Evolutionary conservation across 2,329 filamentous ascomycete genomes (phyloP).

Genomic region (Chaetomiaceae sp.): DNA sequence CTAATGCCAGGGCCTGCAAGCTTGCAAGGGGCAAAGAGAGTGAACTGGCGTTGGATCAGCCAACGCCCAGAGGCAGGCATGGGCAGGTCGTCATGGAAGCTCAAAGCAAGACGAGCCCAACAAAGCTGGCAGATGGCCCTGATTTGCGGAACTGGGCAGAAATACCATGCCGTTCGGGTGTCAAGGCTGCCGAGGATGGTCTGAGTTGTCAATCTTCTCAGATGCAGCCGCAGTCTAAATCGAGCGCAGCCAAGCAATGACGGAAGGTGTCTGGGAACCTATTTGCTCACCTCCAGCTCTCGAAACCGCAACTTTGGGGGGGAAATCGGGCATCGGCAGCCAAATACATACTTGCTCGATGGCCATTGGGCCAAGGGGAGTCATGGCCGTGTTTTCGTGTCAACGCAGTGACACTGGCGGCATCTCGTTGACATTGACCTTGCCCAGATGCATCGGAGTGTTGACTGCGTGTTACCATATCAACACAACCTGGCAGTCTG

Average conservation of each 20-base stretch:
- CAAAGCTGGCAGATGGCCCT: neutral
- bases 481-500: neutral
- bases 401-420: neutral
- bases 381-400: slow-evolving; percentile 3
- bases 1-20: slow-evolving; percentile 1
- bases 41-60: slow-evolving; percentile 10
- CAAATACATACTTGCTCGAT: neutral
- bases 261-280: slow-evolving; percentile 3
- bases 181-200: slow-evolving; percentile 9
- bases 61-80: neutral
- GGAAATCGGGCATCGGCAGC: slow-evolving; percentile 9
- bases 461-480: neutral
- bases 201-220: slow-evolving; percentile 17
- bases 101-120: neutral
- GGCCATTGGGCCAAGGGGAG: slow-evolving; percentile 6
- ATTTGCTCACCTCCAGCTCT: slow-evolving; percentile 1
- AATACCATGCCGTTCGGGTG: slow-evolving; percentile 14
- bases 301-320: neutral
- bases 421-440: neutral
- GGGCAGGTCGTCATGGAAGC: no score
- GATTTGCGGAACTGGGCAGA: slow-evolving; percentile 14
- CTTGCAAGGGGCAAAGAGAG: slow-evolving; percentile 1
- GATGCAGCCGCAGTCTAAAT: slow-evolving; percentile 5
- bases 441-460: neutral
- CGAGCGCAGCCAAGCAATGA: slow-evolving; percentile 5